Percentiles rank a stretch among this genome's conserved stretches.
Conservation (phyloP, 345 rosid genomes). For the Linum tenue region DNA sequence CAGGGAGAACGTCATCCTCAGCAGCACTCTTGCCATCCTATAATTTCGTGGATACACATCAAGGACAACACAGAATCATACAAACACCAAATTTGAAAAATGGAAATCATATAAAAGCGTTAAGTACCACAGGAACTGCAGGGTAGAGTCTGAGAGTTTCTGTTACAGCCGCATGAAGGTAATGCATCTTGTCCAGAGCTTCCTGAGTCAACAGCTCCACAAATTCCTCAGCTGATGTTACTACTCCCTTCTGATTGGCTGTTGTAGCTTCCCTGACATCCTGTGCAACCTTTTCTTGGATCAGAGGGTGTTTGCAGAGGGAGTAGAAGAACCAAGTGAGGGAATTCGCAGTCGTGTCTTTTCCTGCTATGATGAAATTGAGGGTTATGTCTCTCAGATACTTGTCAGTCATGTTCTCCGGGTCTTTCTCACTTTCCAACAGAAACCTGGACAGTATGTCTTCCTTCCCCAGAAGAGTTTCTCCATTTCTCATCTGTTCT, state of each 20-base stretch:
- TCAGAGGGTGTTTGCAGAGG: constrained; percentile 25
- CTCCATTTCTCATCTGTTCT: constrained; percentile 21
- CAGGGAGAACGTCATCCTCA: constrained; percentile 32
- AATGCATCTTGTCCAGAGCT: constrained; percentile 29
- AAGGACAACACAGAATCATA: neutral
- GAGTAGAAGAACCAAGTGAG: constrained; percentile 38
- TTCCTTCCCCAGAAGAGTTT: constrained; percentile 17
- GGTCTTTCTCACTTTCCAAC: constrained; percentile 36
- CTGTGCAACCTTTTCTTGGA: constrained; percentile 24
- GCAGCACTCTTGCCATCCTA: constrained; percentile 30
- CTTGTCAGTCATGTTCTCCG: constrained; percentile 27
- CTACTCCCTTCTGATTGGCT: neutral
- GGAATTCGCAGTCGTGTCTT: constrained; percentile 29
- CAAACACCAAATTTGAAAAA: neutral
- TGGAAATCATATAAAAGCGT: neutral
- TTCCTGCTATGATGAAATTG: constrained; percentile 35
- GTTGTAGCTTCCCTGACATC: constrained; percentile 20
- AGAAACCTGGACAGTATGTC: constrained; percentile 37
- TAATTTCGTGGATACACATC: neutral
- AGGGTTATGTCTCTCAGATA: constrained; percentile 39
- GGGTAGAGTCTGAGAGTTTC: constrained; percentile 41
- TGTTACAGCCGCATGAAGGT: constrained; percentile 29
- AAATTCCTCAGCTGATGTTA: constrained; percentile 16
- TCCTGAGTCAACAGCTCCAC: constrained; percentile 26
- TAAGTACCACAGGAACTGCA: constrained; percentile 34